Percentiles rank a stretch among this genome's conserved stretches.
phyloP scores from a whole-genome alignment of 805 yeast genomes.

The Ogataea paraovalis region DNA sequence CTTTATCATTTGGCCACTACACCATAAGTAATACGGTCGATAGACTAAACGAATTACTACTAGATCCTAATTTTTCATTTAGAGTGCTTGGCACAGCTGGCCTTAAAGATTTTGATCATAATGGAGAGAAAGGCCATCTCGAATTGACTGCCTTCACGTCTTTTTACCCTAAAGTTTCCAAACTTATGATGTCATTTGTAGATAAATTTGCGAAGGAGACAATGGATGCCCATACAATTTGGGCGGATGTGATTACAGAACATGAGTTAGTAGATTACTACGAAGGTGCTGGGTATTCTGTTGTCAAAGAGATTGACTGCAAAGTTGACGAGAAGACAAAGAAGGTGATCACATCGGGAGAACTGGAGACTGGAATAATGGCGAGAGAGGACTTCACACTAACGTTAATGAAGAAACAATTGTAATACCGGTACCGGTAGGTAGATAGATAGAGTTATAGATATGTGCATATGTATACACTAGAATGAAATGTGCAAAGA shows the following conservation, averaged over 20 bases:
- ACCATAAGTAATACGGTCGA: not conserved
- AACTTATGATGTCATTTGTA: slow-evolving; percentile 18
- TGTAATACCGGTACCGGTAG: not conserved
- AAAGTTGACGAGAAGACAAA: slow-evolving; percentile 23
- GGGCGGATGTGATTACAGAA: slow-evolving; percentile 44
- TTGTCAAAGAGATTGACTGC: slow-evolving; percentile 23
- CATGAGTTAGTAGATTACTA: slow-evolving; percentile 49
- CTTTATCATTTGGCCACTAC: slow-evolving; percentile 16
- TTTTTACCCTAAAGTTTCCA: slow-evolving; percentile 37
- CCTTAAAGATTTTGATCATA: slow-evolving; percentile 24
- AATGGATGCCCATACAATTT: slow-evolving; percentile 19
- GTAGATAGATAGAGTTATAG: too few species aligned
- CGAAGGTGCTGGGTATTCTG: slow-evolving; percentile 36
- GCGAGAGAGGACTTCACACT: slow-evolving; percentile 40
- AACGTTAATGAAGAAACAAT: slow-evolving; percentile 31
- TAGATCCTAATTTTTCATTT: slow-evolving; percentile 28
- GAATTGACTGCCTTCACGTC: slow-evolving; percentile 55
- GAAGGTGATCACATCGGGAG: slow-evolving; percentile 8
- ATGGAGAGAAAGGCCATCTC: slow-evolving; percentile 7
- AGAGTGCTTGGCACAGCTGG: slow-evolving; percentile 34
- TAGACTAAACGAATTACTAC: slow-evolving; percentile 16
- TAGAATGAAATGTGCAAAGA: too few species aligned
- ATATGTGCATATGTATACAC: too few species aligned
- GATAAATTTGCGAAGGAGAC: slow-evolving; percentile 11
- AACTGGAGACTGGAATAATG: slow-evolving; percentile 36